Evolutionary conservation across 179 eudicot genomes (phyloP).

Genomic region (Silene vulgaris): DNA sequence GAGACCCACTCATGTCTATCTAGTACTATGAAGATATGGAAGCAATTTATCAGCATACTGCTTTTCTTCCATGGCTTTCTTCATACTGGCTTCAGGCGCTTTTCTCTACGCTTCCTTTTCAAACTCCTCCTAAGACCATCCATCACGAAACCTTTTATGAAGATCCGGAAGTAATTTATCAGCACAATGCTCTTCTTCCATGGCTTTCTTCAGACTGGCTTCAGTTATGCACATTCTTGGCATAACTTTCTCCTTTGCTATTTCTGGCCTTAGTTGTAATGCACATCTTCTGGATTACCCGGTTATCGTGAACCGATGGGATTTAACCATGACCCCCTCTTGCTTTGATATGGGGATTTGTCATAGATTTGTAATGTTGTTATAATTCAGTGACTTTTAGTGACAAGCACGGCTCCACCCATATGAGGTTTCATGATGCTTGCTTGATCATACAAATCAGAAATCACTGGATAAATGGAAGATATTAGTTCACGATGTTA

Average conservation of each 20-base stretch:
- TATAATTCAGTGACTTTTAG: not conserved
- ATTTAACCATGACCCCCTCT: not conserved
- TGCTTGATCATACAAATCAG: constrained; percentile 2
- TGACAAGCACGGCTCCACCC: constrained; percentile 20
- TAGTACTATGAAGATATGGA: too few species aligned
- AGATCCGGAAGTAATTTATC: too few species aligned
- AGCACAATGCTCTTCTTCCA: not conserved
- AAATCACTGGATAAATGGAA: constrained; percentile 18
- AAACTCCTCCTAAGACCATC: too few species aligned
- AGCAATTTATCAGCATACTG: too few species aligned
- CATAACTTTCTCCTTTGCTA: not conserved
- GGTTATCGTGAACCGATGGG: not conserved
- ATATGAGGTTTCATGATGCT: not conserved
- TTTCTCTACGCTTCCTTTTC: too few species aligned
- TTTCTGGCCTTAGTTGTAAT: too few species aligned
- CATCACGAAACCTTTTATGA: too few species aligned
- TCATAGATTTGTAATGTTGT: constrained; percentile 5
- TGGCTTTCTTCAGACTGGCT: too few species aligned
- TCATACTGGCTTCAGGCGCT: too few species aligned
- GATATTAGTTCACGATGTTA: not conserved
- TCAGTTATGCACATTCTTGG: not conserved
- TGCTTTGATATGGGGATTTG: not conserved
- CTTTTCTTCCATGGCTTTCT: too few species aligned
- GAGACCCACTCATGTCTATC: too few species aligned
- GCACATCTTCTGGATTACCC: not conserved